phyloP scores from a whole-genome alignment of 768 basidiomycete genomes.

The Amanita pallidorosea region DNA sequence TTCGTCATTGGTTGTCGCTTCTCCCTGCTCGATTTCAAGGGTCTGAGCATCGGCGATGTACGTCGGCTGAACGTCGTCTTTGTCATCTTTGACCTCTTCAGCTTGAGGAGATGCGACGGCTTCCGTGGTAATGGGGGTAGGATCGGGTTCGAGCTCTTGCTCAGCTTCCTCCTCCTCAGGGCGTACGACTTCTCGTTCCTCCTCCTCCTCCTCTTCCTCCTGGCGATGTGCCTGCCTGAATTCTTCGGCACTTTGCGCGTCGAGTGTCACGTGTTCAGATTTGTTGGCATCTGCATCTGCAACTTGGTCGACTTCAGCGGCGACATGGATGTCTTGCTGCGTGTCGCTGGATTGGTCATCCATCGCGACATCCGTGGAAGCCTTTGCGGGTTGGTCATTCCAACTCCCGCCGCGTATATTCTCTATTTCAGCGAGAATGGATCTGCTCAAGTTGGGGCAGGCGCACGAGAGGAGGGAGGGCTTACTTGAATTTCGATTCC shows the following conservation, averaged over 20 bases:
- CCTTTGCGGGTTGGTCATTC: conserved; percentile 29
- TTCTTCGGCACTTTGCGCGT: not conserved
- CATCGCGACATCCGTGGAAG: not conserved
- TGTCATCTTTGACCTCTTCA: not conserved
- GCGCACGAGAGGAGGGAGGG: not conserved
- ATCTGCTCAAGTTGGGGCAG: conserved; percentile 24
- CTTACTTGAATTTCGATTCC: conserved; percentile 72
- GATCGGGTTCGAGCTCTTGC: conserved; percentile 1
- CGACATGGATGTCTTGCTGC: too few relatives aligned
- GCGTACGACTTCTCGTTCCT: conserved; percentile 5
- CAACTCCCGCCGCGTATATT: conserved; percentile 59
- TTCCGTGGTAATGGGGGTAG: not conserved
- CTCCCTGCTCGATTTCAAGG: conserved; percentile 9
- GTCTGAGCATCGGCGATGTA: not conserved
- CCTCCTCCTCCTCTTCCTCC: conserved; percentile 7
- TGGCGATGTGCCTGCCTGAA: conserved; percentile 5
- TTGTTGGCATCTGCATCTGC: conserved; percentile 14
- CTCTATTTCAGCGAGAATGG: conserved; percentile 63
- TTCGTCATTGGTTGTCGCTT: conserved; percentile 19
- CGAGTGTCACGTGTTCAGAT: conserved; percentile 14
- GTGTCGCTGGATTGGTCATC: too few relatives aligned
- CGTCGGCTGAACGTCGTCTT: not conserved
- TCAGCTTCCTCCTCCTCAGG: conserved; percentile 5
- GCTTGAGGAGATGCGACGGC: not conserved
- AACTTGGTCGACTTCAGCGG: too few relatives aligned